Evolutionary conservation across 2,329 filamentous ascomycete genomes (phyloP), one percentile per base, ranked within the genome.

Genomic region (Exophiala oligosperma): DNA sequence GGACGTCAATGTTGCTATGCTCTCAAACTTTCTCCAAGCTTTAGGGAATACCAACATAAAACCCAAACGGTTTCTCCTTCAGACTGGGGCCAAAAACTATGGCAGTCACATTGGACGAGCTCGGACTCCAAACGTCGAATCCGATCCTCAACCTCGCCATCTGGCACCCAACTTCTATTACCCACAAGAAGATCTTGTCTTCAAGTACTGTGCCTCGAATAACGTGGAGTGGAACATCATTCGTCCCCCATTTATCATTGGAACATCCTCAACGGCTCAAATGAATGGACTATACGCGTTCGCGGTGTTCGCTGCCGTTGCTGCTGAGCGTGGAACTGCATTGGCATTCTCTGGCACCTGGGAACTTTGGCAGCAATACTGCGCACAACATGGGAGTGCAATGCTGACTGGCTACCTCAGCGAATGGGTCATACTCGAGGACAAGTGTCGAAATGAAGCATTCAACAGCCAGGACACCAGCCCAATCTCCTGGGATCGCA

Each of bases 121-220:
- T 0, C 65, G 71, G 0, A 70, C 72, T 1, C 81, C 79, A 0
- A 73, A 74, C 43, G 72, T 77, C 52, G 80, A 83, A 64, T 72
- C 71, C 6, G 77, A 79, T 57, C 74, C 76, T 2, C 64, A 79
- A 56, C 74, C 76, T 2, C 64, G 66, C 3, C 63, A 63, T 47
- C 70, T 79, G 0, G 76, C 77, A 56, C 74, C 76, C 1, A 83
- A 83, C 67, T 83, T 84, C 68, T 84, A 83, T 72, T 83, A 82
- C 62, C 68, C 73, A 0, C 80, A 84, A 69, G 80, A 83, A 69
- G 79, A 83, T 59, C 68, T 71, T 2, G 72, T 84, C 1, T 72
- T 67, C 49, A 64, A 69, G 1, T 83, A 73, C 64, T 79, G 77
- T 67, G 56, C 60, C 46, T 62, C 69, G 17, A 67, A 76, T n/a